These are phyloP conservation scores for Kuraishia borneana DNA, from an alignment of 805 yeast species.

Conservation along the genomic window DNA sequence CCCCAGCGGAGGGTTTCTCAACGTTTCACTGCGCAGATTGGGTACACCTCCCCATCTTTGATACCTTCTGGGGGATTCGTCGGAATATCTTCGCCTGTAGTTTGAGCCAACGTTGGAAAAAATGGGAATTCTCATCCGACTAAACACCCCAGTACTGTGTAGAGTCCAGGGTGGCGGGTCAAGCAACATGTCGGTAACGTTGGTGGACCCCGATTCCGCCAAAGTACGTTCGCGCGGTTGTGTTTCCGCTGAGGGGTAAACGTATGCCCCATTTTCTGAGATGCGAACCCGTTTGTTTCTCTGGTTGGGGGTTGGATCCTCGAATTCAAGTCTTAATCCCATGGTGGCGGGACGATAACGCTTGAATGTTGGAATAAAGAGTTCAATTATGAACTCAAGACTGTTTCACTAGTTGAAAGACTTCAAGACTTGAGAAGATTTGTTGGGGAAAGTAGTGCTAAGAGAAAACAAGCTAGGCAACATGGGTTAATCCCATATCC, in stretches of 20 bases:
- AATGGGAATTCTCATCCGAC: background rate
- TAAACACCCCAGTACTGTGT: background rate
- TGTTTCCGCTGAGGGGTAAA: constrained; percentile 3
- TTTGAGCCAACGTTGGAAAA: background rate
- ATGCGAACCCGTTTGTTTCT: constrained; percentile 7
- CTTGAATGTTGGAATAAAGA: too few relatives aligned
- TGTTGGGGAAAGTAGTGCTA: too few relatives aligned
- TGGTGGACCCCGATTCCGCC: background rate
- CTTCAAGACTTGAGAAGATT: too few relatives aligned
- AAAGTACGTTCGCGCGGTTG: constrained; percentile 1
- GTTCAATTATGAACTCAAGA: too few relatives aligned
- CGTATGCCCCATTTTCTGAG: constrained; percentile 6
- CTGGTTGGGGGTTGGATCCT: constrained; percentile 2
- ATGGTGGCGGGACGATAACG: constrained; percentile 3
- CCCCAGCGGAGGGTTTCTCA: background rate
- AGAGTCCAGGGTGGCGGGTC: constrained; percentile 2
- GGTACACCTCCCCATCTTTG: background rate
- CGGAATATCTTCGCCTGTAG: background rate
- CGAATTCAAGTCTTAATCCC: constrained; percentile 5
- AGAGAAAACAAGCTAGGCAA: background rate
- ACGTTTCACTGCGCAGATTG: background rate
- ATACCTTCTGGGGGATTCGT: background rate
- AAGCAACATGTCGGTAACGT: background rate
- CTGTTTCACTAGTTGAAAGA: too few relatives aligned
- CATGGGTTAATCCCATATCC: background rate